phyloP scores from a whole-genome alignment of 1,284 basidiomycete genomes.

The Papiliotrema nemorosa region DNA sequence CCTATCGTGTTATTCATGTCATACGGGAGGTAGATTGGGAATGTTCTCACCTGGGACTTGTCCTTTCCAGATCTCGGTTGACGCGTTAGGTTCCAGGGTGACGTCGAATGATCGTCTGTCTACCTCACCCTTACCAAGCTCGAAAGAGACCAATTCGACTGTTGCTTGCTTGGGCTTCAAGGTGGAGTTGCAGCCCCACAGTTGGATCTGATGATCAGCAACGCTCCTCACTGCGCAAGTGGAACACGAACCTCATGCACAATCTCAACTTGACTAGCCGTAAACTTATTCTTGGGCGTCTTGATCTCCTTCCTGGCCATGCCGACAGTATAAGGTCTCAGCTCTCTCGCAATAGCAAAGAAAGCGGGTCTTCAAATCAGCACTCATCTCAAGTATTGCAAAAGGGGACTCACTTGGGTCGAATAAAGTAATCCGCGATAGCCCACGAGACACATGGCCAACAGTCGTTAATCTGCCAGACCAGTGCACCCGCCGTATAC shows the following conservation, averaged over 20 bases:
- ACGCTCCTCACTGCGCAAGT: not conserved
- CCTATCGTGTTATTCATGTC: conserved; percentile 7
- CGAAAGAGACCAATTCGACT: conserved; percentile 67
- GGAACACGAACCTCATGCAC: conserved; percentile 45
- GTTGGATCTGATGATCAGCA: conserved; percentile 54
- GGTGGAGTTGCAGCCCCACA: conserved; percentile 80
- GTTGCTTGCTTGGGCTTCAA: conserved; percentile 57
- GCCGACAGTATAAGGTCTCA: conserved; percentile 69
- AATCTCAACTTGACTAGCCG: conserved; percentile 64
- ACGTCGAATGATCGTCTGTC: conserved; percentile 56
- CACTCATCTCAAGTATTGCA: not conserved
- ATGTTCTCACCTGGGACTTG: conserved; percentile 54
- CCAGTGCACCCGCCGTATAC: conserved; percentile 69
- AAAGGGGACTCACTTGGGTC: conserved; percentile 44
- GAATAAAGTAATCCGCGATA: conserved; percentile 70
- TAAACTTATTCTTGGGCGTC: conserved; percentile 57
- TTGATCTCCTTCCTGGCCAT: conserved; percentile 65
- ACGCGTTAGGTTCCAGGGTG: conserved; percentile 65
- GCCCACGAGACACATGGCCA: conserved; percentile 79
- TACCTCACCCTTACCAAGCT: conserved; percentile 53
- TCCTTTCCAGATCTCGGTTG: conserved; percentile 73
- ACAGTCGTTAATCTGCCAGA: conserved; percentile 81
- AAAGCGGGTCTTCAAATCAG: conserved; percentile 62
- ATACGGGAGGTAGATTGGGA: too few species aligned
- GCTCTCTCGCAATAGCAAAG: conserved; percentile 66